Evolutionary conservation across 2,329 filamentous ascomycete species (phyloP).

Genomic region (Dendrostoma leiphaemia): DNA sequence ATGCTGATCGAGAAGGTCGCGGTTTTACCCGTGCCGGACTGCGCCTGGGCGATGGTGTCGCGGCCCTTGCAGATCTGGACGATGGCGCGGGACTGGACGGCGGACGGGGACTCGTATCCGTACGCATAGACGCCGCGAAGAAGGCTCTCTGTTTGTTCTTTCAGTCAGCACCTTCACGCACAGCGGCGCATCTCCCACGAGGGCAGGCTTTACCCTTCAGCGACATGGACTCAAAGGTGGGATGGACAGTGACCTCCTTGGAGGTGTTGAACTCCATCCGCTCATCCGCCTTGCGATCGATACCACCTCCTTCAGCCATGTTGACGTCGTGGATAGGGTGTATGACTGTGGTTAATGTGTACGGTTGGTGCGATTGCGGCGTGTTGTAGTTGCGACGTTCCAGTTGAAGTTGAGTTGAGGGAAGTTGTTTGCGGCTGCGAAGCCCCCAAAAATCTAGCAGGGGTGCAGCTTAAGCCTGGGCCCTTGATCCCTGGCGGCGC

Average conservation of each 20-base stretch:
- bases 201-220: slow-evolving; percentile 65
- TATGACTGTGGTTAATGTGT: slow-evolving; percentile 61
- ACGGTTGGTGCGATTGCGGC: slow-evolving; percentile 1
- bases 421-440: slow-evolving; percentile 3
- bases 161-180: slow-evolving; percentile 11
- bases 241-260: slow-evolving; percentile 93
- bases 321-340: slow-evolving; percentile 32
- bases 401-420: slow-evolving; percentile 5
- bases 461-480: slow-evolving; percentile 1
- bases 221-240: slow-evolving; percentile 94
- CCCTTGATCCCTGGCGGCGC: background rate
- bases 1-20: slow-evolving; percentile 99
- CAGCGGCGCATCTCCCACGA: background rate
- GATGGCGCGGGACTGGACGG: slow-evolving; percentile 95
- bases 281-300: slow-evolving; percentile 92
- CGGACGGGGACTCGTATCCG: slow-evolving; percentile 96
- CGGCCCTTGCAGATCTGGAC: slow-evolving; percentile 99
- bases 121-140: slow-evolving; percentile 98
- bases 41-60: slow-evolving; percentile 97
- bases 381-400: background rate
- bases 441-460: slow-evolving; percentile 16
- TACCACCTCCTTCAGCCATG: slow-evolving; percentile 79
- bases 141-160: slow-evolving; percentile 71
- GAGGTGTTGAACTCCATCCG: slow-evolving; percentile 98
- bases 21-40: slow-evolving; percentile 99